These are phyloP conservation scores for Apiotrichum gamsii DNA, from an alignment of 1,284 basidiomycete species.

Conservation along the genomic window DNA sequence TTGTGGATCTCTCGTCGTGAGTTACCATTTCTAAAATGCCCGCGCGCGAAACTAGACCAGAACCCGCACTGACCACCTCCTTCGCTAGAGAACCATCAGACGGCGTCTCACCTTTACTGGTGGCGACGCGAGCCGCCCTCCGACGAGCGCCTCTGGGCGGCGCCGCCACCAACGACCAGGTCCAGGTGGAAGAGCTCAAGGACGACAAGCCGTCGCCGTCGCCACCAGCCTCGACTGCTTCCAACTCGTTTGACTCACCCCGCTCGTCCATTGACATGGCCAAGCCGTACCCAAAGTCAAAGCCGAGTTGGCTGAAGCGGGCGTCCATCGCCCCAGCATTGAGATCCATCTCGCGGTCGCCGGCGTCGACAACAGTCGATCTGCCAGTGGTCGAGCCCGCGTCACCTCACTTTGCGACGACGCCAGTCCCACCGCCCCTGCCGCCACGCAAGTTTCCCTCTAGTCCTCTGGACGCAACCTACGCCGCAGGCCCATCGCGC, in stretches of 20 bases:
- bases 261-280: constrained; percentile 24
- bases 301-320: constrained; percentile 39
- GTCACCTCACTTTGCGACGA: constrained; percentile 15
- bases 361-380: constrained; percentile 19
- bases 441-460: constrained; percentile 28
- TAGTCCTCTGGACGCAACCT: constrained; percentile 24
- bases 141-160: constrained; percentile 24
- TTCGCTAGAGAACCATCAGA: constrained; percentile 7
- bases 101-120: constrained; percentile 21
- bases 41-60: neutral
- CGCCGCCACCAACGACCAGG: no score
- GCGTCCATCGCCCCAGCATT: constrained; percentile 30
- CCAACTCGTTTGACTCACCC: constrained; percentile 11
- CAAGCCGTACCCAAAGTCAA: constrained; percentile 28
- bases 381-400: constrained; percentile 20
- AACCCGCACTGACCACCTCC: constrained; percentile 4
- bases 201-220: neutral
- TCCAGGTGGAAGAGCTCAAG: constrained; percentile 5
- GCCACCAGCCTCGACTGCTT: constrained; percentile 3
- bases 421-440: constrained; percentile 27
- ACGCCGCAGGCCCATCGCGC: constrained; percentile 12
- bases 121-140: constrained; percentile 26
- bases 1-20: constrained; percentile 11
- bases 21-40: neutral
- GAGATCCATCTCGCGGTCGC: constrained; percentile 32